Base-by-base conservation (phyloP, 1,139 yeast genomes). In the Hyphopichia pseudoburtonii region DNA sequence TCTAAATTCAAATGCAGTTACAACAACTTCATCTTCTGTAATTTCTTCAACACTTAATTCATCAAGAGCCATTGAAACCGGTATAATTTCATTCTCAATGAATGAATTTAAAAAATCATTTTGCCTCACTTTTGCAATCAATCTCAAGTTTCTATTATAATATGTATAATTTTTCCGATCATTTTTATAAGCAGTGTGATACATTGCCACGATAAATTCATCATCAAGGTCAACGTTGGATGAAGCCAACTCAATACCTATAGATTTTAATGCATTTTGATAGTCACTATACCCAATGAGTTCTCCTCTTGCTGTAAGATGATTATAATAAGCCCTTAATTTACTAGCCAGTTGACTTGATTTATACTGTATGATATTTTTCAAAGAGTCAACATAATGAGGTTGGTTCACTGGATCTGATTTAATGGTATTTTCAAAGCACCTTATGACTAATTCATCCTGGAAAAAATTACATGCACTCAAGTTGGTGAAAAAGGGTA, bases 1-100 rank as follows among this genome's bases (percentile, higher is more conserved):
- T 42, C 80, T 80, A 36, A 80, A 70, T 40, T 82, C 80, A 48
- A 75, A 82, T 0, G 90, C 88, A 1, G 92, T 83, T 24, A 80
- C 70, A 4, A 85, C 76, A 30, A 85, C 79, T 42, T 85, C 94
- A 51, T 84, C 92, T 52, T 84, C 94, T 3, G 87, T 82, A 5
- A 78, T 70, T 26, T 76, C 78, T 46, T 76, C 82, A 17, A 84
- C 74, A 12, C 79, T 82, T 33, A 88, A 60, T 12, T 74, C 70
- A 1, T 70, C 70, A 46, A 84, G 78, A 0, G 96, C 94, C 36
- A 78, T 73, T 3, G 59, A 54, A 4, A 78, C 46, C 11, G 78
- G 75, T 27, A 78, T 51, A 2, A 84, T 73, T 50, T 85, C 90
- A 22, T 71, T 64, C 3, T 66, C 69, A 28, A 85, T 55, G 44